Percentiles rank a stretch among this genome's conserved stretches.
Conservation (phyloP, 306 rosid species). For the Inga oerstediana region DNA sequence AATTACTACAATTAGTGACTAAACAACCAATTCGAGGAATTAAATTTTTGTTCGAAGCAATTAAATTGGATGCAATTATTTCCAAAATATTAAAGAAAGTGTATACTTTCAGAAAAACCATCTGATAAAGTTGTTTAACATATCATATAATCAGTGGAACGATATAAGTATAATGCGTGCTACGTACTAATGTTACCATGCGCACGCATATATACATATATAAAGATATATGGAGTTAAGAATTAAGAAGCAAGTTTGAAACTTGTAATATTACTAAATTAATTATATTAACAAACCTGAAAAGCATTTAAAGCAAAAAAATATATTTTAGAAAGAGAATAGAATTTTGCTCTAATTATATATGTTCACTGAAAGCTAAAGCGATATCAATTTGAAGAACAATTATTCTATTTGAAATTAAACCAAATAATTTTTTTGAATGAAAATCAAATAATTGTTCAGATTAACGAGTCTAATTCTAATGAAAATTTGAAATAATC, state of each 20-base stretch:
- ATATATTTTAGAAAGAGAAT: slow-evolving; percentile 25
- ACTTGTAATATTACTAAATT: neutral
- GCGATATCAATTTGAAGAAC: neutral
- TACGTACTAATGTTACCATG: neutral
- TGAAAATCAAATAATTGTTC: neutral
- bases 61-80: neutral
- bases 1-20: neutral
- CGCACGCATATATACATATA: neutral
- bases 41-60: neutral
- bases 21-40: slow-evolving; percentile 3
- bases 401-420: neutral
- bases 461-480: neutral
- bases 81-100: neutral
- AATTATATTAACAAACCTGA: neutral
- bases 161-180: neutral
- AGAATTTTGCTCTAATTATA: slow-evolving; percentile 1
- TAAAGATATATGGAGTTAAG: neutral
- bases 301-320: neutral
- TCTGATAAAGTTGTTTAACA: neutral
- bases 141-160: neutral
- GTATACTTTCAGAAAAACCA: neutral
- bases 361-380: neutral
- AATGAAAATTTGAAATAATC: neutral
- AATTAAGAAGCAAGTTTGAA: neutral
- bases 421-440: no score